Conservation (phyloP, 2,329 filamentous ascomycete genomes). For the Penicillium psychrosexuale region DNA sequence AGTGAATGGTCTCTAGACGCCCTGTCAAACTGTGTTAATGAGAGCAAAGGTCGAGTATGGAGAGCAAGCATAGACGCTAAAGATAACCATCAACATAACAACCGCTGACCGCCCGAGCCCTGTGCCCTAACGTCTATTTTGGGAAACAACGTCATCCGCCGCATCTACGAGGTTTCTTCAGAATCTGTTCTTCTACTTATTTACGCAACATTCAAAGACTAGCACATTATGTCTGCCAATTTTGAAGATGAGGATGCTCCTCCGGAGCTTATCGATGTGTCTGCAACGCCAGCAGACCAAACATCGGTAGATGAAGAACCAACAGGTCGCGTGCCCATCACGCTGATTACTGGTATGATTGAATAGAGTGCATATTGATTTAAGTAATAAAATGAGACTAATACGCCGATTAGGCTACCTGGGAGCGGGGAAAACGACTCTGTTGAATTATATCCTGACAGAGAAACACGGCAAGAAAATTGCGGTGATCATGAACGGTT, state of each 20-base stretch:
- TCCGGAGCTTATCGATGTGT: constrained; percentile 44
- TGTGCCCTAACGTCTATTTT: constrained; percentile 27
- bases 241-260: constrained; percentile 46
- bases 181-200: neutral
- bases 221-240: constrained; percentile 16
- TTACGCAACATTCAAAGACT: neutral
- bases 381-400: neutral
- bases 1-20: constrained; percentile 19
- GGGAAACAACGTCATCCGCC: constrained; percentile 24
- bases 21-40: constrained; percentile 5
- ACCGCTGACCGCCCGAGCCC: constrained; percentile 29
- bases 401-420: constrained; percentile 68
- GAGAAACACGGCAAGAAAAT: constrained; percentile 97
- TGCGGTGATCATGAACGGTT: constrained; percentile 92
- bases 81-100: constrained; percentile 20
- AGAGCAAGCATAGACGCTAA: constrained; percentile 16
- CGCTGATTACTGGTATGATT: constrained; percentile 48
- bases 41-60: constrained; percentile 13
- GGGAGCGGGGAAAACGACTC: constrained; percentile 90
- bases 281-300: constrained; percentile 28
- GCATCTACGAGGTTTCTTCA: constrained; percentile 11
- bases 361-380: neutral
- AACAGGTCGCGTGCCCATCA: constrained; percentile 48
- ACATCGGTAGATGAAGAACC: constrained; percentile 22
- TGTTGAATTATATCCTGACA: constrained; percentile 93